Percentiles rank a stretch among this genome's conserved stretches.
Conservation (phyloP, 1,284 basidiomycete genomes). For the Tetrapyrgos nigripes region DNA sequence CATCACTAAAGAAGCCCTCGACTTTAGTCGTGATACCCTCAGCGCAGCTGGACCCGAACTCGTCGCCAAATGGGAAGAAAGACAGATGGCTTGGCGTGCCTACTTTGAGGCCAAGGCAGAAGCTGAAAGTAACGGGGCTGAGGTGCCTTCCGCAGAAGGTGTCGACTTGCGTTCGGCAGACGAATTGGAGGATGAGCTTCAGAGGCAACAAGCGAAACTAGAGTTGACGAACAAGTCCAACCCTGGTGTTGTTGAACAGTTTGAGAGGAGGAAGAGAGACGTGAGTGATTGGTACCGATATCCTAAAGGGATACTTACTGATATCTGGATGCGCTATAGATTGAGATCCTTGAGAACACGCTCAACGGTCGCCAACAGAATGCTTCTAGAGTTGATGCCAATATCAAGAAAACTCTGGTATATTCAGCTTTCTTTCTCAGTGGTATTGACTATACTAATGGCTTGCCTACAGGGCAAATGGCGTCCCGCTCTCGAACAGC, state of each 20-base stretch:
- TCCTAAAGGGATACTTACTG: slow-evolving; percentile 41
- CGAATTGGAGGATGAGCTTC: slow-evolving; percentile 64
- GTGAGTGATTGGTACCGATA: slow-evolving; percentile 48
- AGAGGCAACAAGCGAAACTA: slow-evolving; percentile 68
- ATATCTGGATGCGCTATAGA: slow-evolving; percentile 53
- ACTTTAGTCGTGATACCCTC: slow-evolving; percentile 52
- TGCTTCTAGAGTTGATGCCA: slow-evolving; percentile 56
- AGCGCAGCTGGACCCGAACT: slow-evolving; percentile 54
- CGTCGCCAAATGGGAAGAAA: slow-evolving; percentile 52
- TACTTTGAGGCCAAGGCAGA: slow-evolving; percentile 40
- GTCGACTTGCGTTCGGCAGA: slow-evolving; percentile 56
- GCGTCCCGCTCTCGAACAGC: slow-evolving; percentile 82
- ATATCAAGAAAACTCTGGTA: slow-evolving; percentile 73
- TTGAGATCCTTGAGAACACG: slow-evolving; percentile 60
- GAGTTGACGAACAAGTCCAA: slow-evolving; percentile 80
- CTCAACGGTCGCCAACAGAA: slow-evolving; percentile 61
- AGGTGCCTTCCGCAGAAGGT: slow-evolving; percentile 39
- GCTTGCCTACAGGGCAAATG: slow-evolving; percentile 69
- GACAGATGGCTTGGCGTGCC: slow-evolving; percentile 46
- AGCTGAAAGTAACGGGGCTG: slow-evolving; percentile 35
- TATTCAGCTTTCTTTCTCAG: slow-evolving; percentile 25
- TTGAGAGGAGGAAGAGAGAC: slow-evolving; percentile 74
- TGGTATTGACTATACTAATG: not conserved
- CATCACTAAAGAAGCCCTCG: slow-evolving; percentile 54
- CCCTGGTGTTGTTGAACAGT: slow-evolving; percentile 79